phyloP scores from a whole-genome alignment of 495 filamentous ascomycete genomes.

The Penicillium paxilli region DNA sequence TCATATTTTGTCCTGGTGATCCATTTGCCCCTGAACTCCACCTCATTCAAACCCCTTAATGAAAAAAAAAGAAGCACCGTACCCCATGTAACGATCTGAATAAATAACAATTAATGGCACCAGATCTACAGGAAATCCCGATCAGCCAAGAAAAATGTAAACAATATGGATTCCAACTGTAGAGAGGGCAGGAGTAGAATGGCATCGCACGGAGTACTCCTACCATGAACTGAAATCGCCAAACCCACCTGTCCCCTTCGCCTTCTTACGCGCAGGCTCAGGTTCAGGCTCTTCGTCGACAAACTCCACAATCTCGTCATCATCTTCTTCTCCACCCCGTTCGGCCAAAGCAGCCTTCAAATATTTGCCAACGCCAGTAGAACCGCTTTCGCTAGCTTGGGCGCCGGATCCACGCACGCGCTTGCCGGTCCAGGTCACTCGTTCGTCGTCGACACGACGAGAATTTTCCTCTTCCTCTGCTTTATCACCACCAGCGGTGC shows the following conservation, averaged over 20 bases:
- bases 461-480: slow-evolving; percentile 40
- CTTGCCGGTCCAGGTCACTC: slow-evolving; percentile 91
- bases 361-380: slow-evolving; percentile 74
- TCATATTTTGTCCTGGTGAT: slow-evolving; percentile 1
- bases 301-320: slow-evolving; percentile 60
- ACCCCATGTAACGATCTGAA: too few relatives aligned
- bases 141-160: neutral
- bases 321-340: slow-evolving; percentile 41
- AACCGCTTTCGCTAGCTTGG: slow-evolving; percentile 42
- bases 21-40: neutral
- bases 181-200: too few relatives aligned
- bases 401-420: slow-evolving; percentile 60
- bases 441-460: slow-evolving; percentile 80
- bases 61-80: neutral
- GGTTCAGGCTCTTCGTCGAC: slow-evolving; percentile 58
- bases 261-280: slow-evolving; percentile 78
- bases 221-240: slow-evolving; percentile 73
- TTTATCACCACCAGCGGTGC: slow-evolving; percentile 30
- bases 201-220: neutral
- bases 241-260: slow-evolving; percentile 75
- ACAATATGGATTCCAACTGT: too few relatives aligned
- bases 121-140: neutral
- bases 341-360: slow-evolving; percentile 57
- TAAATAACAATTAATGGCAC: neutral
- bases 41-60: neutral